Percentiles rank a stretch among this genome's conserved stretches.
Conservation (phyloP, 2,329 filamentous ascomycete genomes). For the Fusarium luffae region DNA sequence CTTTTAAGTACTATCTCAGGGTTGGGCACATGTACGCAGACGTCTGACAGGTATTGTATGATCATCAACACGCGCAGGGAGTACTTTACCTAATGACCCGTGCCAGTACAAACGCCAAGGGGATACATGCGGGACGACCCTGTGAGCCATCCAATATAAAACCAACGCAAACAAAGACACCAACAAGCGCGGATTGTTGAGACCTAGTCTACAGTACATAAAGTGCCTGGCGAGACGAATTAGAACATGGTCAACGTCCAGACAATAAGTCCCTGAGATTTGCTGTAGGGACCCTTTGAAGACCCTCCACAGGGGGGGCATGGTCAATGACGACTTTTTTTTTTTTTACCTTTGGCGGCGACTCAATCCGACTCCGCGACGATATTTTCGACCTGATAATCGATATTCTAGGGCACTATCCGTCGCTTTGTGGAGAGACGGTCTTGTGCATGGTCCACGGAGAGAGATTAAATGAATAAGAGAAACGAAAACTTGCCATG, state of each 20-base stretch:
- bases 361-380: constrained; percentile 26
- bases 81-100: constrained; percentile 20
- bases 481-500: constrained; percentile 5
- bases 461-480: not conserved
- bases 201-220: not conserved
- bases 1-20: constrained; percentile 19
- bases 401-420: not conserved
- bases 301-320: constrained; percentile 5
- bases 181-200: constrained; percentile 9
- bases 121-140: constrained; percentile 30
- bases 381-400: constrained; percentile 6
- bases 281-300: constrained; percentile 28
- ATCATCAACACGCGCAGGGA: not conserved
- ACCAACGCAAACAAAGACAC: constrained; percentile 18
- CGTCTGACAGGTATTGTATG: constrained; percentile 26
- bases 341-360: constrained; percentile 5
- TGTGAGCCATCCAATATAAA: constrained; percentile 8
- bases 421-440: constrained; percentile 17
- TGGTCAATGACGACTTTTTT: constrained; percentile 27
- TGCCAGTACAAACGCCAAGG: constrained; percentile 18
- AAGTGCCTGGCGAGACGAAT: not conserved
- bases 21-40: constrained; percentile 12
- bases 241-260: not conserved
- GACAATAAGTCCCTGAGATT: constrained; percentile 15
- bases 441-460: constrained; percentile 2